A percentile compares a stretch with the other conserved stretches of the same genome.
These are phyloP conservation scores for Ogataea corticis DNA, from an alignment of 805 yeast genomes.

Conservation along the genomic window DNA sequence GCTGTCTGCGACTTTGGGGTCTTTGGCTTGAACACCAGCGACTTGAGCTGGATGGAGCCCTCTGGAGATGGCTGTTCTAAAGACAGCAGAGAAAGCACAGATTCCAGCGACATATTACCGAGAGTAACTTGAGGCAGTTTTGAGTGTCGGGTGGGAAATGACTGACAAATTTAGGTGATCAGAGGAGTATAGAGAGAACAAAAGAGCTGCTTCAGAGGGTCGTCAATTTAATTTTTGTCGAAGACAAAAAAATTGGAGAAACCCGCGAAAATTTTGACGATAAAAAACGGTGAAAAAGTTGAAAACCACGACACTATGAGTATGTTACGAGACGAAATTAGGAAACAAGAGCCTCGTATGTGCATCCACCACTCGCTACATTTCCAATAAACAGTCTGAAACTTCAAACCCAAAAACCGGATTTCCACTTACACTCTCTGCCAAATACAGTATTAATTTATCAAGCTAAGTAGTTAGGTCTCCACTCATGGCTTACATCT, in stretches of 20 bases:
- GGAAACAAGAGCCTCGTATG: too few relatives aligned
- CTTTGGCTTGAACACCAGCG: constrained; percentile 87
- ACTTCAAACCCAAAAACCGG: too few relatives aligned
- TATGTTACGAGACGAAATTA: too few relatives aligned
- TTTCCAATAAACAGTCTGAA: too few relatives aligned
- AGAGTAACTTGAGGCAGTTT: not conserved
- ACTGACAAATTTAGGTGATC: not conserved
- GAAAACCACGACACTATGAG: too few relatives aligned
- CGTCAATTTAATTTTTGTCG: not conserved
- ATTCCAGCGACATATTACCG: constrained; percentile 60
- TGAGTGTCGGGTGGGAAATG: not conserved
- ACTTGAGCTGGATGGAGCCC: constrained; percentile 59
- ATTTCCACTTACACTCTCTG: too few relatives aligned
- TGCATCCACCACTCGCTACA: too few relatives aligned
- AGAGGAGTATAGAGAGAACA: constrained; percentile 2
- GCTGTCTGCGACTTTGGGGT: constrained; percentile 80
- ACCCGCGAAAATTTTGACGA: not conserved
- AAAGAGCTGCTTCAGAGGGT: not conserved
- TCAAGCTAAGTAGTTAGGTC: not conserved
- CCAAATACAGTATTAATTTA: not conserved
- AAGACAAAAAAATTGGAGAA: not conserved
- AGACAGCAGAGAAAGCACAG: constrained; percentile 66
- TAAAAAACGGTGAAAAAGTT: not conserved
- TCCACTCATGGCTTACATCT: constrained; percentile 84
- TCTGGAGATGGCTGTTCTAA: constrained; percentile 54